Evolutionary conservation across 169 alveolate genomes (phyloP), one percentile per base, ranked within the genome.

Genomic region (Eimeria sp.): DNA sequence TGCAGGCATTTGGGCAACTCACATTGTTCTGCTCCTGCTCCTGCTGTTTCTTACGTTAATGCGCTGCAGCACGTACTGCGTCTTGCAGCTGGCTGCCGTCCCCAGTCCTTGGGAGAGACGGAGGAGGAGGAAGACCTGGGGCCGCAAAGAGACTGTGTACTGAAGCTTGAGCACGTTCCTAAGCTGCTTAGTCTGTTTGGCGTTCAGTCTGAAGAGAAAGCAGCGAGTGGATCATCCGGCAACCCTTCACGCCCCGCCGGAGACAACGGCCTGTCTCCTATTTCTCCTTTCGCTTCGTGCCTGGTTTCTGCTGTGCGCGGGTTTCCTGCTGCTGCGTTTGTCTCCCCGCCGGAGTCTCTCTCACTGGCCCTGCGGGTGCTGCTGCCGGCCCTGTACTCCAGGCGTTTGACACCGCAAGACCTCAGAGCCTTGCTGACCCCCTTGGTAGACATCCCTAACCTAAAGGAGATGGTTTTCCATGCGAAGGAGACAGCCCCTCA

Each of bases 31-130:
- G 40, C 40, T 34, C 40, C 40, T 58, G 70, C 70, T 58, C 27
- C 70, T 58, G 70, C 70, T 58, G 70, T 22, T 58, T 14, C 4
- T 58, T 14, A 14, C 22, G 70, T 22, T 58, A 22, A 14, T 58
- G 70, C 80, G 6, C 80, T 70, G 80, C 40, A 70, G 80, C 80
- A 70, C 40, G 80, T 70, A 40, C 16, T 25, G 40, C 18, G 80
- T 11, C 3, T 70, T 25, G 80, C 80, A 25, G 80, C 80, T 70
- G 27, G 47, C 40, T 70, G 47, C 80, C 80, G 13, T 11, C 80
- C 80, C 80, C 45, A 70, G 80, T 13, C 6, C 27, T 11, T 18
- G 27, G 80, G 47, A 13, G 47, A n/a, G 45, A 70, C 18, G 3
- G 80, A 25, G 80, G 72, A 18, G 72, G 25, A 61, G 72, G 72